These are phyloP conservation scores for Acacia confusa DNA, from an alignment of 306 rosid species.

Conservation along the genomic window DNA sequence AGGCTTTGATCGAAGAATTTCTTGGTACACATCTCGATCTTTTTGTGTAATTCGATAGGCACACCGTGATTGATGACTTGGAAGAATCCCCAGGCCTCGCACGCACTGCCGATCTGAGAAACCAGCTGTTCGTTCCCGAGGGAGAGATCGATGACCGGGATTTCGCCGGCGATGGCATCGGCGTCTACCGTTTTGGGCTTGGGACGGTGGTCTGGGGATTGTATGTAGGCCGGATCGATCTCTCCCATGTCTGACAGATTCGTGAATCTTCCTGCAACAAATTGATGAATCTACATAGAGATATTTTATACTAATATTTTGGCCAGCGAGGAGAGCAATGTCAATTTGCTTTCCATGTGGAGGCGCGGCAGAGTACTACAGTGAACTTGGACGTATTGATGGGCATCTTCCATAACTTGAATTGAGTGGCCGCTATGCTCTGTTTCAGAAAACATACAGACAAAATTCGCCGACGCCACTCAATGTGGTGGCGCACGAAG, in stretches of 20 bases:
- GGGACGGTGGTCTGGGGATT: conserved; percentile 64
- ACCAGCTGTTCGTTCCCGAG: conserved; percentile 16
- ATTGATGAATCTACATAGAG: neutral
- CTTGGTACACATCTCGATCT: conserved; percentile 39
- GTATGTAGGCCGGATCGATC: conserved; percentile 53
- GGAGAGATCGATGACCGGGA: conserved; percentile 31
- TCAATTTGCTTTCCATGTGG: too few species aligned
- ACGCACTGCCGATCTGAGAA: conserved; percentile 56
- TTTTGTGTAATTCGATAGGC: conserved; percentile 33
- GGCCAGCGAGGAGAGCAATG: too few species aligned
- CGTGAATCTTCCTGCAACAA: neutral
- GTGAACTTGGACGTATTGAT: too few species aligned
- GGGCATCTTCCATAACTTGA: too few species aligned
- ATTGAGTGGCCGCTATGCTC: too few species aligned
- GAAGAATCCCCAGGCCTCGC: conserved; percentile 84
- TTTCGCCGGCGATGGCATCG: neutral
- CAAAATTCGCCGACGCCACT: too few species aligned
- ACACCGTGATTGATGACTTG: conserved; percentile 81
- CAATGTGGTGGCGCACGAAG: too few species aligned
- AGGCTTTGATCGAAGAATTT: conserved; percentile 46
- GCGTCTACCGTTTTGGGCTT: conserved; percentile 18
- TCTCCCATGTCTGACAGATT: conserved; percentile 40
- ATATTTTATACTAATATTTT: too few species aligned
- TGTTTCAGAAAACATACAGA: too few species aligned
- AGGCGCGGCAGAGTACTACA: too few species aligned